Evolutionary conservation across 208 protist genomes (phyloP).

Genomic region (Balamuthia mandrillaris): DNA sequence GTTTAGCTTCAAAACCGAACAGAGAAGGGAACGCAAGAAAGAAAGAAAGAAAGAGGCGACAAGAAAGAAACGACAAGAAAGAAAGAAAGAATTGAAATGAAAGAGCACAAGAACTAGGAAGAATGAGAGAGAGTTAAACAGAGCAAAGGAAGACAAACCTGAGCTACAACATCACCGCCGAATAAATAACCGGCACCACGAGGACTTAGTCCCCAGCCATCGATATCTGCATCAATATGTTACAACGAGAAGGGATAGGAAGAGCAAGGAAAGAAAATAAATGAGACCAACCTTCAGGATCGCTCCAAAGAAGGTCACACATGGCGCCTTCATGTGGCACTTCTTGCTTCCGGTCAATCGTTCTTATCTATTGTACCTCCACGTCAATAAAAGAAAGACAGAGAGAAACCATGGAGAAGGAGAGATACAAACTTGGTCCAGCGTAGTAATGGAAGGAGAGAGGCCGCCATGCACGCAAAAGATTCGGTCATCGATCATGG

Average conservation of each 20-base stretch:
- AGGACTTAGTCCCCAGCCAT: conserved; percentile 93
- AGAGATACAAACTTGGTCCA: conserved; percentile 77
- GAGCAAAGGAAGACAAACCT: conserved; percentile 39
- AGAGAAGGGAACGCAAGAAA: not conserved
- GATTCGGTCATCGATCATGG: conserved; percentile 95
- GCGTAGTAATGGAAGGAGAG: conserved; percentile 93
- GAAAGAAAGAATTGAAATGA: not conserved
- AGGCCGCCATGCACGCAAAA: conserved; percentile 98
- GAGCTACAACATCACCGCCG: conserved; percentile 91
- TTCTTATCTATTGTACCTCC: no score
- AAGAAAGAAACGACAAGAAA: not conserved
- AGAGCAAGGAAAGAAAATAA: not conserved
- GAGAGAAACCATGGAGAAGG: not conserved
- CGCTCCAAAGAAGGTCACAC: conserved; percentile 98
- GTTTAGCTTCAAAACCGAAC: not conserved
- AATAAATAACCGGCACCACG: conserved; percentile 99
- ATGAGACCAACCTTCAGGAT: conserved; percentile 89
- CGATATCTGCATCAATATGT: conserved; percentile 78
- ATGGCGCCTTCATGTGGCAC: conserved; percentile 96
- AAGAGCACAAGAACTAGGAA: not conserved
- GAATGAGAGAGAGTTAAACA: not conserved
- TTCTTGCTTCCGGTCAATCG: conserved; percentile 94
- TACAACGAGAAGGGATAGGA: not conserved
- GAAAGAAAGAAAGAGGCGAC: not conserved
- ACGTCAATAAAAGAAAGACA: not conserved